A percentile compares a stretch with the other conserved stretches of the same genome.
These are phyloP conservation scores for Mrakia hoshinonis DNA, from an alignment of 768 basidiomycete species.

Conservation along the genomic window DNA sequence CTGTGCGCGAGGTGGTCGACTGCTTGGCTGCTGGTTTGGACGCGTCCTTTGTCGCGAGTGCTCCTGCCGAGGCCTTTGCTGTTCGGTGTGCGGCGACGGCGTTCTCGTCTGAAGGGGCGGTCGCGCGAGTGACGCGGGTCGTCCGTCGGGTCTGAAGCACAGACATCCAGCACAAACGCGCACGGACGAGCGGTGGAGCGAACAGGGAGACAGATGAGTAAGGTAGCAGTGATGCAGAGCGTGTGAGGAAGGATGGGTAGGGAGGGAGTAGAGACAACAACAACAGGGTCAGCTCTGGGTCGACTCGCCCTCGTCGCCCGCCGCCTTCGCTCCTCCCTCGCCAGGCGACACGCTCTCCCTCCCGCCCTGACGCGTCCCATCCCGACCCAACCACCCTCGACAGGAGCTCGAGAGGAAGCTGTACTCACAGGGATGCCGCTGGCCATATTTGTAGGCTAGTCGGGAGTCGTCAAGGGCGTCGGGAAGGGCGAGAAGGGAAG, in stretches of 20 bases:
- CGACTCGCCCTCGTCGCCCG: neutral
- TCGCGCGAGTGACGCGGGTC: slow-evolving; percentile 25
- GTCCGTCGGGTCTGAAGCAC: slow-evolving; percentile 21
- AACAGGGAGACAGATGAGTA: neutral
- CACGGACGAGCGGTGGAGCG: neutral
- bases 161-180: neutral
- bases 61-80: neutral
- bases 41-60: neutral
- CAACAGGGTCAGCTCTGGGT: slow-evolving; percentile 8
- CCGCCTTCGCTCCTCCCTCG: neutral
- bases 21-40: slow-evolving; percentile 12
- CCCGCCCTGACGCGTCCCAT: neutral
- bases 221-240: neutral
- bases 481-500: neutral
- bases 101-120: slow-evolving; percentile 27
- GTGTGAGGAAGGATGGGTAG: neutral
- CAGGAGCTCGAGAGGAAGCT: neutral
- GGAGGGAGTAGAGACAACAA: neutral
- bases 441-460: slow-evolving; percentile 18
- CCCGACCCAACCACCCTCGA: neutral
- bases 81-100: slow-evolving; percentile 5
- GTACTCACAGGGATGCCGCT: slow-evolving; percentile 29
- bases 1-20: slow-evolving; percentile 1
- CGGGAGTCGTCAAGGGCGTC: neutral
- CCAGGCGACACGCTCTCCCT: neutral